Conservation (phyloP, 2,329 filamentous ascomycete genomes). For the Beauveria australis region DNA sequence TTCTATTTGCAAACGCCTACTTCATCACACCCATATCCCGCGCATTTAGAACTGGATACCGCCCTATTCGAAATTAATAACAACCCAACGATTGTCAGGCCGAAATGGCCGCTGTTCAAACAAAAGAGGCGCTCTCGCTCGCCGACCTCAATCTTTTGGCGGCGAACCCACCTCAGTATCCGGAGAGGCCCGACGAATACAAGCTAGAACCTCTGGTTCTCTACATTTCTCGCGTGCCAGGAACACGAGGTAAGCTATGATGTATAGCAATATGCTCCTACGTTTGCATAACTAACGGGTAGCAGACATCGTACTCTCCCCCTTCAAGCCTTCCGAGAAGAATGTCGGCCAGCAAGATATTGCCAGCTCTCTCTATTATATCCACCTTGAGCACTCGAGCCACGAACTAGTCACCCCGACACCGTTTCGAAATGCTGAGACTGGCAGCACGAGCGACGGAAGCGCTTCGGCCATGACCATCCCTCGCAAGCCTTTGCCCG, state of each 20-base stretch:
- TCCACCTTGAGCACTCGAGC: slow-evolving; percentile 58
- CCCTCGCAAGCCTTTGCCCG: slow-evolving; percentile 43
- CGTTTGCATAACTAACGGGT: neutral
- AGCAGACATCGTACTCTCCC: slow-evolving; percentile 82
- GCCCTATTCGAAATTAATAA: neutral
- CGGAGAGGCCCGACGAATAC: slow-evolving; percentile 63
- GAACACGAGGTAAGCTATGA: slow-evolving; percentile 62
- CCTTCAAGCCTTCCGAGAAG: slow-evolving; percentile 79
- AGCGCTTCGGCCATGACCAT: slow-evolving; percentile 37
- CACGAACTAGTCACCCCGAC: slow-evolving; percentile 37
- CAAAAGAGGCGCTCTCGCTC: slow-evolving; percentile 74
- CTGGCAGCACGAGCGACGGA: slow-evolving; percentile 36
- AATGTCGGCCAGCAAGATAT: slow-evolving; percentile 86
- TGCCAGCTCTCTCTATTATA: slow-evolving; percentile 79
- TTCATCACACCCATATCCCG: neutral
- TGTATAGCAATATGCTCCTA: neutral
- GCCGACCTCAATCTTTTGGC: slow-evolving; percentile 73
- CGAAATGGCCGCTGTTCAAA: neutral
- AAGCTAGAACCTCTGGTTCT: slow-evolving; percentile 66
- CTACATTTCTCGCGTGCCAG: slow-evolving; percentile 90
- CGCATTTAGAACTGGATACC: neutral
- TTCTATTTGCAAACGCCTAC: neutral
- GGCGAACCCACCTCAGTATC: slow-evolving; percentile 78
- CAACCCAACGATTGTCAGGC: neutral
- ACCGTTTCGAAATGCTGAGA: slow-evolving; percentile 21